Percentiles rank a stretch among this genome's conserved stretches.
Conservation (phyloP, 2,329 filamentous ascomycete species). For the Fusarium sp. region DNA sequence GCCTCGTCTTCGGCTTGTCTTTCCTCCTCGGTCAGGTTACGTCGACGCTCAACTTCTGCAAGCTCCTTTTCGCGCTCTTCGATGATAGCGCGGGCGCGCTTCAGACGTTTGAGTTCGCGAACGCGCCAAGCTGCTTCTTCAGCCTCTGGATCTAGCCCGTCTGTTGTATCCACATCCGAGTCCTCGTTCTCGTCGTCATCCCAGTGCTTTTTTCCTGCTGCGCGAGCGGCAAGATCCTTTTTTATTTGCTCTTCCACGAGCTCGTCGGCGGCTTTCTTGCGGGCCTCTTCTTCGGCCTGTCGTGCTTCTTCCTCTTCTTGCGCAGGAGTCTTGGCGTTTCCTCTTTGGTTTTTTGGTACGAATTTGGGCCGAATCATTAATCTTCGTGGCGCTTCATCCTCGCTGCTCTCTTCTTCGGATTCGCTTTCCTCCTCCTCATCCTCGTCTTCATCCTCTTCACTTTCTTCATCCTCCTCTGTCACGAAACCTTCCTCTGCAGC, state of each 20-base stretch:
- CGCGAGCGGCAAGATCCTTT: conserved; percentile 79
- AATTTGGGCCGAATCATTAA: conserved; percentile 73
- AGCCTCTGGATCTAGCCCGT: conserved; percentile 85
- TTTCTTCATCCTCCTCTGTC: conserved; percentile 63
- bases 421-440: conserved; percentile 54
- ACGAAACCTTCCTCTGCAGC: conserved; percentile 72
- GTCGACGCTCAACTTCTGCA: conserved; percentile 87
- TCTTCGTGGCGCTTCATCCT: conserved; percentile 66
- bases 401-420: conserved; percentile 60
- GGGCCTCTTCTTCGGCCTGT: conserved; percentile 67
- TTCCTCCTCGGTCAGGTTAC: conserved; percentile 88
- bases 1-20: conserved; percentile 85
- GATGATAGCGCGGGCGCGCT: conserved; percentile 85
- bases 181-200: conserved; percentile 78
- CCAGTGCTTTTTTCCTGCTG: conserved; percentile 85
- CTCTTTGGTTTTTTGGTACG: conserved; percentile 67
- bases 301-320: conserved; percentile 50
- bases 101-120: conserved; percentile 87
- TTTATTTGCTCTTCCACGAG: conserved; percentile 90
- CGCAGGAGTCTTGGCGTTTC: conserved; percentile 45
- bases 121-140: conserved; percentile 95
- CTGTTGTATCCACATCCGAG: conserved; percentile 87
- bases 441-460: conserved; percentile 47
- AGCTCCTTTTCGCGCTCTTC: conserved; percentile 85
- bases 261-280: conserved; percentile 77